Evolutionary conservation across 768 basidiomycete genomes (phyloP).

Genomic region (Tricholoma sp.): DNA sequence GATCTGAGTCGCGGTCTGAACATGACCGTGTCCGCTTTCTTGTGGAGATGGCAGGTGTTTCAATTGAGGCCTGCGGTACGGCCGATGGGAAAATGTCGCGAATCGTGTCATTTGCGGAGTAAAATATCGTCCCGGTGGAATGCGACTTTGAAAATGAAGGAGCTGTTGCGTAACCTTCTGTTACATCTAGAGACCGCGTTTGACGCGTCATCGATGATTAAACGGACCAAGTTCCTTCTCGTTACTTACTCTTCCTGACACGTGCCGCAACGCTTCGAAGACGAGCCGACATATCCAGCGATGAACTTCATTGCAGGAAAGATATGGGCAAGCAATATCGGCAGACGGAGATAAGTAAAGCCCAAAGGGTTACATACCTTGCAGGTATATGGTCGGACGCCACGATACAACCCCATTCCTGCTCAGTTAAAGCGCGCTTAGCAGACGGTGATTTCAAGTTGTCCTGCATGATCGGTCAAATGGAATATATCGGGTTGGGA

Average conservation of each 20-base stretch:
- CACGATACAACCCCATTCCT: constrained; percentile 11
- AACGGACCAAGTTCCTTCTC: not conserved
- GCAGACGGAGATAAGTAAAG: not conserved
- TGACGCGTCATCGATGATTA: constrained; percentile 17
- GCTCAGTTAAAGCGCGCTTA: constrained; percentile 27
- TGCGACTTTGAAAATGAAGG: constrained; percentile 36
- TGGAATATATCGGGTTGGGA: not conserved
- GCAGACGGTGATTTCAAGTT: constrained; percentile 1
- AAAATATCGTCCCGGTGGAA: constrained; percentile 41
- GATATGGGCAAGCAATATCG: not conserved
- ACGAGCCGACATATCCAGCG: constrained; percentile 46
- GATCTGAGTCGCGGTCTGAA: constrained; percentile 20
- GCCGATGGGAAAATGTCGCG: constrained; percentile 35
- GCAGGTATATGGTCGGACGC: constrained; percentile 9
- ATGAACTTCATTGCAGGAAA: constrained; percentile 24
- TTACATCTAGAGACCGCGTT: constrained; percentile 42
- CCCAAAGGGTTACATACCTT: constrained; percentile 8
- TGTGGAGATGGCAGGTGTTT: constrained; percentile 11
- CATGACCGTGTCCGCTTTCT: constrained; percentile 36
- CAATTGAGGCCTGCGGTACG: constrained; percentile 2
- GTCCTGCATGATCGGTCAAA: constrained; percentile 4
- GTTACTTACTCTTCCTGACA: constrained; percentile 51
- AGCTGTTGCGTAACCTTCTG: constrained; percentile 50
- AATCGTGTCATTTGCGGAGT: constrained; percentile 52
- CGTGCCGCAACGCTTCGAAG: constrained; percentile 56